These are phyloP conservation scores for Candida yuanshanica DNA, from an alignment of 805 yeast species.

Conservation along the genomic window DNA sequence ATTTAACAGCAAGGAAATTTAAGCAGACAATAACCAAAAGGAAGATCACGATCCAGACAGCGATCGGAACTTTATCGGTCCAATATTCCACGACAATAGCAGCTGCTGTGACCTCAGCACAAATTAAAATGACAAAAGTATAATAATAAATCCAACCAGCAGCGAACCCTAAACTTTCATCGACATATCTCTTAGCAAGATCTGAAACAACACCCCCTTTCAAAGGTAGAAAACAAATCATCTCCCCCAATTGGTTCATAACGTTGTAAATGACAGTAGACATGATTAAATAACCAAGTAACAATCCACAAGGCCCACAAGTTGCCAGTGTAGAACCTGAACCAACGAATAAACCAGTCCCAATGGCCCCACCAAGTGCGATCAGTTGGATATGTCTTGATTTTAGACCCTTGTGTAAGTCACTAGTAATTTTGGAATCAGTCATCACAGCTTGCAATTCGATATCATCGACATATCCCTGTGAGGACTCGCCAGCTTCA, in stretches of 20 bases:
- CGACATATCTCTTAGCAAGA: conserved; percentile 49
- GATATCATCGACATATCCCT: conserved; percentile 22
- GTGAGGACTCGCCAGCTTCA: conserved; percentile 19
- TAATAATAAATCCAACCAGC: conserved; percentile 26
- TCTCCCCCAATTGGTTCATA: conserved; percentile 61
- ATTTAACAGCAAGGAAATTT: conserved; percentile 53
- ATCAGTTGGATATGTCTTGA: conserved; percentile 73
- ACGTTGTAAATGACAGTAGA: conserved; percentile 61
- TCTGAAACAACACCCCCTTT: conserved; percentile 62
- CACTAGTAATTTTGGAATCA: conserved; percentile 4
- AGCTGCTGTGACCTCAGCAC: conserved; percentile 52
- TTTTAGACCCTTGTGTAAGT: conserved; percentile 34
- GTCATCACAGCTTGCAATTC: conserved; percentile 8
- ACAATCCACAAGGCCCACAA: conserved; percentile 71
- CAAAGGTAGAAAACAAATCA: conserved; percentile 56
- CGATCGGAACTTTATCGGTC: conserved; percentile 56
- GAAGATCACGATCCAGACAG: conserved; percentile 57
- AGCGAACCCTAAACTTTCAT: conserved; percentile 24
- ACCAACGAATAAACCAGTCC: conserved; percentile 80
- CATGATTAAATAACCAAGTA: conserved; percentile 57
- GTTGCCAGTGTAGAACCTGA: conserved; percentile 54
- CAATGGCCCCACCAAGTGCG: conserved; percentile 81
- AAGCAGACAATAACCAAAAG: conserved; percentile 38
- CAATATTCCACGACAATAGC: conserved; percentile 47
- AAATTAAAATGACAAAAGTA: conserved; percentile 20